phyloP scores from a whole-genome alignment of 164 flowering plant genomes.

The Aristolochia fimbriata region DNA sequence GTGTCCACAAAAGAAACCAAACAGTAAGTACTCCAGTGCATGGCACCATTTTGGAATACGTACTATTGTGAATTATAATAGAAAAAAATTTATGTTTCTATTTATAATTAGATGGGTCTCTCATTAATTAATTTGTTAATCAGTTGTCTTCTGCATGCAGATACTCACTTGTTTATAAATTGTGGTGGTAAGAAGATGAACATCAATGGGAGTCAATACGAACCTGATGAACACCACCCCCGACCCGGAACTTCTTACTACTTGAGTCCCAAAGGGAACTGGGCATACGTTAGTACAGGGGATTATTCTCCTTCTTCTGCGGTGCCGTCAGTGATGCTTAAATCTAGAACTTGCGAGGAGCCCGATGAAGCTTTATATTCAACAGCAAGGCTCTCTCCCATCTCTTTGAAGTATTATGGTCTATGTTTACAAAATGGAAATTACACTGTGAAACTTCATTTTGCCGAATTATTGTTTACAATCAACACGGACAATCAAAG shows the following conservation, averaged over 20 bases:
- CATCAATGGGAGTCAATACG: slow-evolving; percentile 9
- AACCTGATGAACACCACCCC: slow-evolving; percentile 6
- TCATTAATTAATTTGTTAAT: too few species aligned
- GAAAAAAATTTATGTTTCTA: too few species aligned
- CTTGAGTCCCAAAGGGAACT: slow-evolving; percentile 11
- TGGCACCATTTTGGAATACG: too few species aligned
- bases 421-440: slow-evolving; percentile 42
- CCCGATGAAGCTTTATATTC: too few species aligned
- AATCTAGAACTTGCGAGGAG: too few species aligned
- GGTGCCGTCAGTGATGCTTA: slow-evolving; percentile 15
- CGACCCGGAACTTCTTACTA: slow-evolving; percentile 5
- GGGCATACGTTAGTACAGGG: slow-evolving; percentile 70
- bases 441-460: slow-evolving; percentile 50
- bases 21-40: too few species aligned
- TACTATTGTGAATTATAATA: too few species aligned
- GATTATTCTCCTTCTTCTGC: slow-evolving; percentile 27
- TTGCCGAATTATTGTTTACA: slow-evolving; percentile 54
- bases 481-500: slow-evolving; percentile 35
- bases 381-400: slow-evolving; percentile 47
- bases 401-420: slow-evolving; percentile 53
- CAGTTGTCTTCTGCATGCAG: too few species aligned
- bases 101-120: too few species aligned
- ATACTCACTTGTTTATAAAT: slow-evolving; percentile 22
- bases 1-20: too few species aligned
- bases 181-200: slow-evolving; percentile 26